These are phyloP conservation scores for Aureobasidium melanogenum DNA, from an alignment of 2,329 filamentous ascomycete species.

Conservation along the genomic window DNA sequence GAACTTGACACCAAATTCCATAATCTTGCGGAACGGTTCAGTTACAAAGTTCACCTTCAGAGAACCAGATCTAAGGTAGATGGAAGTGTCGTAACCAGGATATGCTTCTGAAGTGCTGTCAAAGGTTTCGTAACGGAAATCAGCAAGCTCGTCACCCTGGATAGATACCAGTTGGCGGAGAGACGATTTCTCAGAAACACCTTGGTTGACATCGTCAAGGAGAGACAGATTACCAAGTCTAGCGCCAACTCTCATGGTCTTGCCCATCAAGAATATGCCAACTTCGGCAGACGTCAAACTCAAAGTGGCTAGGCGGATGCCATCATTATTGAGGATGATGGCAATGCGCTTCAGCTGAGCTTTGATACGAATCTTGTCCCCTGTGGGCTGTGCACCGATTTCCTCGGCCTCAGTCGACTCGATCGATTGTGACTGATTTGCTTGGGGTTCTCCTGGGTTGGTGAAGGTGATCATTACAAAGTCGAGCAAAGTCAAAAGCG, in stretches of 20 bases:
- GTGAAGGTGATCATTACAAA: constrained; percentile 93
- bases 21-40: constrained; percentile 95
- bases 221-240: constrained; percentile 80
- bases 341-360: constrained; percentile 88
- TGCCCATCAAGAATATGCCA: constrained; percentile 76
- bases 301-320: constrained; percentile 83
- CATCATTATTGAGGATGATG: constrained; percentile 94
- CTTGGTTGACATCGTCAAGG: constrained; percentile 88
- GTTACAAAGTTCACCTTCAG: constrained; percentile 96
- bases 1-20: constrained; percentile 96
- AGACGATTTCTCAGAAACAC: constrained; percentile 70
- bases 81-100: constrained; percentile 88
- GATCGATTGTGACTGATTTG: constrained; percentile 22
- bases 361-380: constrained; percentile 83
- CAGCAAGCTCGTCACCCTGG: constrained; percentile 87
- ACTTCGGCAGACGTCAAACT: constrained; percentile 90
- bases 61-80: constrained; percentile 84
- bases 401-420: constrained; percentile 25
- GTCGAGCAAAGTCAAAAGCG: constrained; percentile 82
- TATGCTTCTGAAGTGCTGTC: constrained; percentile 68
- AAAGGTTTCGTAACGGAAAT: constrained; percentile 97
- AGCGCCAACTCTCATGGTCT: constrained; percentile 78
- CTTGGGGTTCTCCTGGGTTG: constrained; percentile 30
- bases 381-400: constrained; percentile 27
- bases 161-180: constrained; percentile 86